Percentiles rank a stretch among this genome's conserved stretches.
Conservation (phyloP, 768 basidiomycete species). For the Rickenella mellea region DNA sequence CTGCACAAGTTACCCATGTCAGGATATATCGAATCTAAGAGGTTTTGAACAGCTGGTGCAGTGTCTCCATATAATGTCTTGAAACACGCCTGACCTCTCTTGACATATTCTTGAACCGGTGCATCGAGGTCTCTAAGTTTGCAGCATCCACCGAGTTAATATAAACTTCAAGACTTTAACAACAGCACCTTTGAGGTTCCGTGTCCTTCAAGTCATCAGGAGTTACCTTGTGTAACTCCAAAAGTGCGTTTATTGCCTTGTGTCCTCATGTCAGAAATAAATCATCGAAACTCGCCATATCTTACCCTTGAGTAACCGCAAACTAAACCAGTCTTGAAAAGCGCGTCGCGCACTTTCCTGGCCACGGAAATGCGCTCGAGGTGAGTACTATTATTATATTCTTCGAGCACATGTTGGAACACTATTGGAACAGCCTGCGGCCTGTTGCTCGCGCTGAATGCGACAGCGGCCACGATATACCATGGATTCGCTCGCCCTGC, state of each 20-base stretch:
- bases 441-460: constrained; percentile 48
- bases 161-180: constrained; percentile 1
- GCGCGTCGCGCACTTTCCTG: constrained; percentile 47
- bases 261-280: background rate
- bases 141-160: background rate
- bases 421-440: constrained; percentile 50
- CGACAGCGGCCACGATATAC: constrained; percentile 48
- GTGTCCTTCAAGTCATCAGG: constrained; percentile 44
- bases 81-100: constrained; percentile 35
- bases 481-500: no score
- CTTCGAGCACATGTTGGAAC: constrained; percentile 38
- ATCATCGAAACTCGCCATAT: background rate
- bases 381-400: constrained; percentile 24
- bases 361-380: constrained; percentile 34
- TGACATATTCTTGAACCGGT: constrained; percentile 24
- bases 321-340: constrained; percentile 53
- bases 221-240: constrained; percentile 38
- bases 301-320: constrained; percentile 50
- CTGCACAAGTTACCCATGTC: constrained; percentile 53
- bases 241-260: constrained; percentile 51
- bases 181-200: constrained; percentile 32
- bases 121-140: background rate
- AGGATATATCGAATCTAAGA: constrained; percentile 46
- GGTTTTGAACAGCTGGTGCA: constrained; percentile 32
- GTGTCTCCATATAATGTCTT: constrained; percentile 46